phyloP scores from a whole-genome alignment of 768 basidiomycete species.

The Albatrellus ellisii region DNA sequence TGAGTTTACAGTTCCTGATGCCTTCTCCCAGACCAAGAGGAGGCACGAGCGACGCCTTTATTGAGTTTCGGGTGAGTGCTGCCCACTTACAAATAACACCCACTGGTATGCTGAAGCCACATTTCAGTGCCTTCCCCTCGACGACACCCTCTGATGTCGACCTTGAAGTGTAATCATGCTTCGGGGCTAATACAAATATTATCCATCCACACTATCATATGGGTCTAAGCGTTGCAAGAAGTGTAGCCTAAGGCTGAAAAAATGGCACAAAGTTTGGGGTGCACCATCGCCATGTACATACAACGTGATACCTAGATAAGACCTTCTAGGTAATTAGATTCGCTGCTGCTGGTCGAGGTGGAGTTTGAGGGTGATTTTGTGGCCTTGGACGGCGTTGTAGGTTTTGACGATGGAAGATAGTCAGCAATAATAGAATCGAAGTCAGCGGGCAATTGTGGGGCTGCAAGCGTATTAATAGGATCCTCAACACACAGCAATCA shows the following conservation, averaged over 20 bases:
- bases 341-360: too few relatives aligned
- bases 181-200: too few relatives aligned
- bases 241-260: too few relatives aligned
- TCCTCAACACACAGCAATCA: neutral
- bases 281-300: too few relatives aligned
- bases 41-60: constrained; percentile 49
- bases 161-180: too few relatives aligned
- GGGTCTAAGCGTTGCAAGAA: too few relatives aligned
- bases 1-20: constrained; percentile 88
- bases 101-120: neutral
- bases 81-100: neutral
- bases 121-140: constrained; percentile 17
- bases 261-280: too few relatives aligned
- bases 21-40: constrained; percentile 29
- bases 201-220: too few relatives aligned
- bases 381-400: constrained; percentile 10
- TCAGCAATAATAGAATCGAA: constrained; percentile 70
- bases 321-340: constrained; percentile 12
- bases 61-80: constrained; percentile 73
- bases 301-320: constrained; percentile 7
- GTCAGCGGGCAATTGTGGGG: constrained; percentile 28
- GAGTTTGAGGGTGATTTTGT: constrained; percentile 8
- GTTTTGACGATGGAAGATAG: constrained; percentile 35
- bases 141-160: constrained; percentile 9
- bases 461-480: constrained; percentile 19